Evolutionary conservation across 345 rosid species (phyloP).

Genomic region (Bretschneidera sinensis): DNA sequence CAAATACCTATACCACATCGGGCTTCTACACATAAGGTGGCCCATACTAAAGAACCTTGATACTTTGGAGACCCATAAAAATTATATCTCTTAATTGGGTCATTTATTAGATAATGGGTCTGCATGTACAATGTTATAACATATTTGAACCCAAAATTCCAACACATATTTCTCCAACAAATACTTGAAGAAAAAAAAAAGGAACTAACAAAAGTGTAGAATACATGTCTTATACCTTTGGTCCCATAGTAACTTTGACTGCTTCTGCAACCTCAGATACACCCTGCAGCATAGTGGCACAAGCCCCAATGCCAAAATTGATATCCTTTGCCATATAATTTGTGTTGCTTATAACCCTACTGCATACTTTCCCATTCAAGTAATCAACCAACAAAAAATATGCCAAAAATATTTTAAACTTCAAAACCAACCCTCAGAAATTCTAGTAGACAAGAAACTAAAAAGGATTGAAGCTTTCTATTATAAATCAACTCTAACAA

Average conservation of each 20-base stretch:
- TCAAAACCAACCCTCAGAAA: background rate
- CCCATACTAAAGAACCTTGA: no score
- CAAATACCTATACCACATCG: no score
- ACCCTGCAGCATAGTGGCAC: constrained; percentile 88
- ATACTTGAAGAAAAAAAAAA: background rate
- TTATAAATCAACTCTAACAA: background rate
- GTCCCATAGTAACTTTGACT: constrained; percentile 96
- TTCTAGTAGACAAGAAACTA: background rate
- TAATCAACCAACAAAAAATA: constrained; percentile 14
- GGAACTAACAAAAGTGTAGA: background rate
- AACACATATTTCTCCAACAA: no score
- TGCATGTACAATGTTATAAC: no score
- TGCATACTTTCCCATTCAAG: constrained; percentile 35
- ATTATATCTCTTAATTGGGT: no score
- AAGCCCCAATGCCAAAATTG: constrained; percentile 76
- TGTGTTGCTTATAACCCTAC: constrained; percentile 47
- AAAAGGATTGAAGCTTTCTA: background rate
- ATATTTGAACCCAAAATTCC: no score
- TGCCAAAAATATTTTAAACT: background rate
- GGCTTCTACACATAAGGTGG: no score
- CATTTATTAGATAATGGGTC: no score
- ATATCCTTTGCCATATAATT: constrained; percentile 85
- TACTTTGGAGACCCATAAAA: no score
- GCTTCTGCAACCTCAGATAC: constrained; percentile 93
- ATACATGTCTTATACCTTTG: constrained; percentile 48